phyloP scores from a whole-genome alignment of 768 basidiomycete species.

The Podaxis mareebaensis region DNA sequence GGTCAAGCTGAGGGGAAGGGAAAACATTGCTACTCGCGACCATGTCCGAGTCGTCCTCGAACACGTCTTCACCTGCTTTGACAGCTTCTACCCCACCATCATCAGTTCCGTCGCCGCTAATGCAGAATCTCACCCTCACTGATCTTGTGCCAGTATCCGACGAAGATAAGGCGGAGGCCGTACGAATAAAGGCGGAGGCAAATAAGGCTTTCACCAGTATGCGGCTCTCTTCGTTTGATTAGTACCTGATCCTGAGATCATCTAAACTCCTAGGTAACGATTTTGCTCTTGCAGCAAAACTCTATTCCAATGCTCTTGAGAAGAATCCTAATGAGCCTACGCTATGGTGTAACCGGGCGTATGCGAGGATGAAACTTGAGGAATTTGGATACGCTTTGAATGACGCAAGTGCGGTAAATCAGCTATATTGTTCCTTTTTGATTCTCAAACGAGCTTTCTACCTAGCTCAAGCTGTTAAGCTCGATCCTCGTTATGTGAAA shows the following conservation, averaged over 20 bases:
- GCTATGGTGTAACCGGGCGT: slow-evolving; percentile 93
- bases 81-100: slow-evolving; percentile 52
- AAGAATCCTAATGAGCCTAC: slow-evolving; percentile 88
- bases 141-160: slow-evolving; percentile 56
- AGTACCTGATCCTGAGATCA: slow-evolving; percentile 3
- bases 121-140: slow-evolving; percentile 49
- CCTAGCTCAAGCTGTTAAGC: slow-evolving; percentile 77
- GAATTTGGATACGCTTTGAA: slow-evolving; percentile 89
- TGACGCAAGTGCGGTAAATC: slow-evolving; percentile 71
- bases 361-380: slow-evolving; percentile 89
- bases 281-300: slow-evolving; percentile 70
- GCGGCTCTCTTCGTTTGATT: slow-evolving; percentile 23
- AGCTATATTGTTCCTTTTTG: not conserved
- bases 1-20: not conserved
- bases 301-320: slow-evolving; percentile 85
- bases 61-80: slow-evolving; percentile 40
- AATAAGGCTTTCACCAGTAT: slow-evolving; percentile 84
- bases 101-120: slow-evolving; percentile 59
- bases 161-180: slow-evolving; percentile 67
- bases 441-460: slow-evolving; percentile 11
- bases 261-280: slow-evolving; percentile 52
- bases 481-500: slow-evolving; percentile 91
- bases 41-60: slow-evolving; percentile 24
- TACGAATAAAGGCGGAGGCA: slow-evolving; percentile 77
- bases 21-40: not conserved